Evolutionary conservation across 2,329 filamentous ascomycete species (phyloP), one percentile per base, ranked within the genome.

Genomic region (Tympanopsis confertula): DNA sequence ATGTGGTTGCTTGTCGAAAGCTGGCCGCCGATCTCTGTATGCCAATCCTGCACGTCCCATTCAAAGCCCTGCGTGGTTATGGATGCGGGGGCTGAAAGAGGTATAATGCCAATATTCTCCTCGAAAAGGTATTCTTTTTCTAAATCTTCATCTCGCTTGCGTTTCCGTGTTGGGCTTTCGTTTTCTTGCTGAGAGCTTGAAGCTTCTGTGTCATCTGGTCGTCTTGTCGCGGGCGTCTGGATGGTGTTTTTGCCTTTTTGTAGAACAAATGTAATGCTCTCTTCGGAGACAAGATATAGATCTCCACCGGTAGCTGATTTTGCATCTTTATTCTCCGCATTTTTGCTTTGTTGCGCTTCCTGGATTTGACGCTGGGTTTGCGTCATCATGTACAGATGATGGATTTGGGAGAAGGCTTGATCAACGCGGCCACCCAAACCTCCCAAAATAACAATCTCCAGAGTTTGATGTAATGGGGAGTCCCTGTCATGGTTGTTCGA

Each of bases 11-110:
- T 69, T 33, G 65, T 68, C 40, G 63, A 68, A 24, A 69, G 20
- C 41, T 64, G 61, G 1, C 58, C 60, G 13, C 65, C 65, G 43
- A 69, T 65, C 43, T 61, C 57, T 0, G 65, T 78, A 33, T 55
- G 48, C 76, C 75, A 79, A 36, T 71, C 56, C 35, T 62, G 45
- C 3, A 81, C 73, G 55, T 81, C 74, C 76, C 76, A 81, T 47
- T 80, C 70, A 15, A 79, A 56, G 1, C 76, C 76, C 13, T 57
- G 49, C 0, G 72, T 77, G 12, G 62, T 69, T 39, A 81, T 72
- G 2, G 56, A 51, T 3, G 71, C 68, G 14, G 67, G 67, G 1
- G 71, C 71, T 35, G 68, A 72, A 5, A 80, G 55, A 2, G 76
- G 76, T 18, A 81, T 58, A 19, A 81, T 69, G 3, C 76, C 76